A percentile compares a stretch with the other conserved stretches of the same genome.
Evolutionary conservation across 352 stramenopile species (phyloP).

Genomic region (Halophytophthora batemanensis): DNA sequence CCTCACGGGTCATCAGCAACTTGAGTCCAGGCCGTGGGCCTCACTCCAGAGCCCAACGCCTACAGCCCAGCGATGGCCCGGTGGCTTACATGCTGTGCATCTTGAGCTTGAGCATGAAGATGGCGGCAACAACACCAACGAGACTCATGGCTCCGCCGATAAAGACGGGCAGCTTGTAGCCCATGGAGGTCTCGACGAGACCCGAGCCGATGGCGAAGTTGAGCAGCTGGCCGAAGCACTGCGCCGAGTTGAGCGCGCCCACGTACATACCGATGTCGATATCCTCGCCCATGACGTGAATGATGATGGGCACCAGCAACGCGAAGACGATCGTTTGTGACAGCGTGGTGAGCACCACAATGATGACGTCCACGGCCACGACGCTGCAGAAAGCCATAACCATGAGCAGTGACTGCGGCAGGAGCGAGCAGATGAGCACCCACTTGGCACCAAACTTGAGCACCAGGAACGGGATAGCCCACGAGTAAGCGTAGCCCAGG

Average conservation of each 20-base stretch:
- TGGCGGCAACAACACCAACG: constrained; percentile 5
- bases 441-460: constrained; percentile 9
- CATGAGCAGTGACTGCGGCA: constrained; percentile 17
- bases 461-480: constrained; percentile 14
- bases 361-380: not conserved
- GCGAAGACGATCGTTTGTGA: constrained; percentile 13
- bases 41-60: too few relatives aligned
- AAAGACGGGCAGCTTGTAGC: constrained; percentile 17
- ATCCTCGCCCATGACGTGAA: constrained; percentile 15
- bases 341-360: constrained; percentile 22
- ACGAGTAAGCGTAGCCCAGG: constrained; percentile 12
- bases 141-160: constrained; percentile 16
- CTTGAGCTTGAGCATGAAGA: constrained; percentile 9
- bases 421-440: constrained; percentile 5
- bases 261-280: constrained; percentile 20
- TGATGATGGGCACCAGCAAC: constrained; percentile 8
- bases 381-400: constrained; percentile 6
- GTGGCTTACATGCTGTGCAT: constrained; percentile 11
- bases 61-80: too few relatives aligned
- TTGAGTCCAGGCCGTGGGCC: not conserved
- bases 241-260: constrained; percentile 8
- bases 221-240: constrained; percentile 18
- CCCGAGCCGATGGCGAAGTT: constrained; percentile 16
- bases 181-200: constrained; percentile 18
- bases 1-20: too few relatives aligned